These are phyloP conservation scores for Aspergillus carbonarius DNA, from an alignment of 2,329 filamentous ascomycete genomes.

Conservation along the genomic window DNA sequence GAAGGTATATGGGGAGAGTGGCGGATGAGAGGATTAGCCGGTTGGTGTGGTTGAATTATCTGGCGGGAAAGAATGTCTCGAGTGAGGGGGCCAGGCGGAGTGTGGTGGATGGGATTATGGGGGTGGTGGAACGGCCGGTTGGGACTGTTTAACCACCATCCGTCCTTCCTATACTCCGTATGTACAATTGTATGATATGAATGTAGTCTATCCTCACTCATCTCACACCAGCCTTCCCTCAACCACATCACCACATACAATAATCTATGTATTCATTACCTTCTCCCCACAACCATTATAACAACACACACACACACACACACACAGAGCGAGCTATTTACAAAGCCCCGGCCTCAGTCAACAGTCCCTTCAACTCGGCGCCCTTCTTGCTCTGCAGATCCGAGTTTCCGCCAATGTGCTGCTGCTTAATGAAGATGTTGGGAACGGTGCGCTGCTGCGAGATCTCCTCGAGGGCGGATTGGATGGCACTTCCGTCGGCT, in stretches of 20 bases:
- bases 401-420: slow-evolving; percentile 97
- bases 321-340: slow-evolving; percentile 32
- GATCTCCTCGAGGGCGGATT: slow-evolving; percentile 77
- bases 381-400: slow-evolving; percentile 69
- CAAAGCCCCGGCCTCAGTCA: slow-evolving; percentile 64
- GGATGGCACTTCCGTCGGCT: slow-evolving; percentile 82
- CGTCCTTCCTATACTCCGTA: neutral
- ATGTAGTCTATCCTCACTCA: neutral
- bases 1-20: slow-evolving; percentile 67
- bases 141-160: slow-evolving; percentile 74
- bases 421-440: slow-evolving; percentile 86
- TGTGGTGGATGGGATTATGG: slow-evolving; percentile 84
- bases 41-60: slow-evolving; percentile 84
- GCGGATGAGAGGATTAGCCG: slow-evolving; percentile 76
- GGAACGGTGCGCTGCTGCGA: slow-evolving; percentile 85
- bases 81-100: slow-evolving; percentile 77
- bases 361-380: slow-evolving; percentile 61
- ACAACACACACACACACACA: no score
- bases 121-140: slow-evolving; percentile 81
- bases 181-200: neutral
- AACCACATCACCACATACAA: neutral
- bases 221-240: no score
- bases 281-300: neutral
- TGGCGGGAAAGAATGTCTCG: slow-evolving; percentile 82
- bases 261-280: neutral